Percentiles rank a stretch among this genome's conserved stretches.
These are phyloP conservation scores for Melanomma pulvis-pyrius DNA, from an alignment of 495 filamentous ascomycete genomes.

Conservation along the genomic window DNA sequence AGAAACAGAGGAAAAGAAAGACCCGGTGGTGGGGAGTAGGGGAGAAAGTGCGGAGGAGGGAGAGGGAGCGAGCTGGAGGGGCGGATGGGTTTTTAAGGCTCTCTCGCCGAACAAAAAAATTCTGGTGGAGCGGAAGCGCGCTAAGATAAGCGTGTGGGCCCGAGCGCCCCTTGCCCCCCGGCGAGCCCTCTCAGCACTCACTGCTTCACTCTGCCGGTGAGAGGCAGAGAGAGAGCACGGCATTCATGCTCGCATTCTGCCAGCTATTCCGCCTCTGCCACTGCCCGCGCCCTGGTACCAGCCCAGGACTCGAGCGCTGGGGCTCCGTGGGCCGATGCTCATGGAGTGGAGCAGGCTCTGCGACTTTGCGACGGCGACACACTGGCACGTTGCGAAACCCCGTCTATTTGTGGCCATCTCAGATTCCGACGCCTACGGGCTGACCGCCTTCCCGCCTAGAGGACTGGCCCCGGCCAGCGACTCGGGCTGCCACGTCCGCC, in stretches of 20 bases:
- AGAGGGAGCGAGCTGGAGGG: conserved; percentile 11
- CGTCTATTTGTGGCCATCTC: conserved; percentile 26
- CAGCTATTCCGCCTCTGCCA: not conserved
- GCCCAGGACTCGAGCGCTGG: not conserved
- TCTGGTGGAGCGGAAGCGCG: conserved; percentile 9
- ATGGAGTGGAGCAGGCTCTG: too few relatives aligned
- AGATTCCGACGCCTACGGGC: not conserved
- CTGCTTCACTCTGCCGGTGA: too few relatives aligned
- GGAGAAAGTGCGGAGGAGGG: conserved; percentile 20
- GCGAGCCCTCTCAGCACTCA: too few relatives aligned
- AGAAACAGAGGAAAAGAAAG: conserved; percentile 20
- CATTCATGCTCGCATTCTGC: too few relatives aligned
- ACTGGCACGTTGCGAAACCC: conserved; percentile 9
- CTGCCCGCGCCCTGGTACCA: not conserved
- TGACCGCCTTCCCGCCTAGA: conserved; percentile 33
- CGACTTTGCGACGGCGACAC: not conserved
- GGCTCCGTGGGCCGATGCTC: too few relatives aligned
- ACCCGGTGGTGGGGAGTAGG: conserved; percentile 3
- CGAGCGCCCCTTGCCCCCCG: not conserved
- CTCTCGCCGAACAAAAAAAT: conserved; percentile 10
- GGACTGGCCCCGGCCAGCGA: conserved; percentile 7
- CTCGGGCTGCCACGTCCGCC: conserved; percentile 13
- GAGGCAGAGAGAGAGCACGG: not conserved
- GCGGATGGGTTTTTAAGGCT: conserved; percentile 21
- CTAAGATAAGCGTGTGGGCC: conserved; percentile 7